These are phyloP conservation scores for Sclerotiophoma versabilis DNA, from an alignment of 2,329 filamentous ascomycete species.

Conservation along the genomic window DNA sequence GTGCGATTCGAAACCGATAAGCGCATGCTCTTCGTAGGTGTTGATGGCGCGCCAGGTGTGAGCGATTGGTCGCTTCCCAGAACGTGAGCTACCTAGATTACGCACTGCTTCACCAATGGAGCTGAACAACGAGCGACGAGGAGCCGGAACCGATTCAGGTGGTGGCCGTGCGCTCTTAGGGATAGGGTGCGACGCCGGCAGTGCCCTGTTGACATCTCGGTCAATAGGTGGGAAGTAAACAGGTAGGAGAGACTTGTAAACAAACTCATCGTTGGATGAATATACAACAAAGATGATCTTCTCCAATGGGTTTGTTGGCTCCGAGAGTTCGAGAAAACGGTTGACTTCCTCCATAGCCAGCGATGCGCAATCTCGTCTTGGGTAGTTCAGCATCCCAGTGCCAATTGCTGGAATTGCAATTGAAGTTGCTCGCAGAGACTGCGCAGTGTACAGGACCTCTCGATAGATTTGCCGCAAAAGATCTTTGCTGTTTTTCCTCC, in stretches of 20 bases:
- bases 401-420: constrained; percentile 46
- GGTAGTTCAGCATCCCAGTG: constrained; percentile 40
- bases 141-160: constrained; percentile 6
- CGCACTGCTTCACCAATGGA: constrained; percentile 34
- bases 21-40: constrained; percentile 25
- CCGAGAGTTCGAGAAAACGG: constrained; percentile 36
- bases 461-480: constrained; percentile 39
- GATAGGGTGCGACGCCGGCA: constrained; percentile 4
- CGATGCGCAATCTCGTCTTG: constrained; percentile 35
- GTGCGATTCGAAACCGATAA: constrained; percentile 39
- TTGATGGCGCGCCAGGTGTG: constrained; percentile 24
- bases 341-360: constrained; percentile 46
- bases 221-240: constrained; percentile 41
- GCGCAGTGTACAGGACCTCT: constrained; percentile 34
- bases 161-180: background rate
- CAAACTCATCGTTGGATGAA: constrained; percentile 37
- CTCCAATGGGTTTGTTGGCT: constrained; percentile 27
- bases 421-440: constrained; percentile 34
- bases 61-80: constrained; percentile 13
- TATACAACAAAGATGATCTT: constrained; percentile 44
- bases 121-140: constrained; percentile 23
- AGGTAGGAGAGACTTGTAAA: constrained; percentile 43
- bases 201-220: constrained; percentile 18
- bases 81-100: constrained; percentile 26
- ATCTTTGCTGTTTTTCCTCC: constrained; percentile 31